Percentiles rank a stretch among this genome's conserved stretches.
Evolutionary conservation across 768 basidiomycete species (phyloP).

Genomic region (Strobilomyces echinocephalus): DNA sequence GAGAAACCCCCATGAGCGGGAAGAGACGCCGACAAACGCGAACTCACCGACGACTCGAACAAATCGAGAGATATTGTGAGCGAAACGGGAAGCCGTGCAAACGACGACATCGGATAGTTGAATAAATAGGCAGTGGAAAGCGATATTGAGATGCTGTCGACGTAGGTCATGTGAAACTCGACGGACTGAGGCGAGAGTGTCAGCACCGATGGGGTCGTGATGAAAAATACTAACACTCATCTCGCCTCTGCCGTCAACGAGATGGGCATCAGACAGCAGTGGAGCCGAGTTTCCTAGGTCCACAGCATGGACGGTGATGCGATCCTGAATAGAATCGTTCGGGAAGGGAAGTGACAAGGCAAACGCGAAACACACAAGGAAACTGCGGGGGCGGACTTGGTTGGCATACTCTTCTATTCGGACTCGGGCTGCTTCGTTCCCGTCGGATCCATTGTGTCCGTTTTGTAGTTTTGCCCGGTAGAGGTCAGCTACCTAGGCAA

Average conservation of each 20-base stretch:
- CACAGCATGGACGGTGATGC: slow-evolving; percentile 80
- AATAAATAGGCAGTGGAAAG: slow-evolving; percentile 78
- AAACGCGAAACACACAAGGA: slow-evolving; percentile 48
- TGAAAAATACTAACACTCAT: slow-evolving; percentile 27
- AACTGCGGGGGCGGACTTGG: slow-evolving; percentile 60
- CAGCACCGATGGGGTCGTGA: slow-evolving; percentile 5
- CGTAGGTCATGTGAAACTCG: slow-evolving; percentile 80
- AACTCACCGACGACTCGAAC: slow-evolving; percentile 62
- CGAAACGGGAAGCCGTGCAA: slow-evolving; percentile 78
- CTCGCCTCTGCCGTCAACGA: slow-evolving; percentile 23
- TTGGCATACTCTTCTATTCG: slow-evolving; percentile 82
- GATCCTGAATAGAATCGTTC: slow-evolving; percentile 50
- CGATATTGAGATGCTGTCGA: slow-evolving; percentile 78
- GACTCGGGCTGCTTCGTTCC: slow-evolving; percentile 77
- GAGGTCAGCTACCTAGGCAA: slow-evolving; percentile 54
- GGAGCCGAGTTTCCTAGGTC: slow-evolving; percentile 82
- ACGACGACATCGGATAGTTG: slow-evolving; percentile 80
- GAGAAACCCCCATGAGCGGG: slow-evolving; percentile 3
- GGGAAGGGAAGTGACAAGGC: not conserved
- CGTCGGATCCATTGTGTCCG: slow-evolving; percentile 63
- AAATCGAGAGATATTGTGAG: slow-evolving; percentile 73
- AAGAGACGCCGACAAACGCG: not conserved
- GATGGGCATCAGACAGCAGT: slow-evolving; percentile 63
- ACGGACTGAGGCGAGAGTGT: slow-evolving; percentile 49
- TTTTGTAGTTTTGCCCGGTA: slow-evolving; percentile 77